Evolutionary conservation across 2,329 filamentous ascomycete genomes (phyloP), one percentile per base, ranked within the genome.

Genomic region (Diaporthe batatas): DNA sequence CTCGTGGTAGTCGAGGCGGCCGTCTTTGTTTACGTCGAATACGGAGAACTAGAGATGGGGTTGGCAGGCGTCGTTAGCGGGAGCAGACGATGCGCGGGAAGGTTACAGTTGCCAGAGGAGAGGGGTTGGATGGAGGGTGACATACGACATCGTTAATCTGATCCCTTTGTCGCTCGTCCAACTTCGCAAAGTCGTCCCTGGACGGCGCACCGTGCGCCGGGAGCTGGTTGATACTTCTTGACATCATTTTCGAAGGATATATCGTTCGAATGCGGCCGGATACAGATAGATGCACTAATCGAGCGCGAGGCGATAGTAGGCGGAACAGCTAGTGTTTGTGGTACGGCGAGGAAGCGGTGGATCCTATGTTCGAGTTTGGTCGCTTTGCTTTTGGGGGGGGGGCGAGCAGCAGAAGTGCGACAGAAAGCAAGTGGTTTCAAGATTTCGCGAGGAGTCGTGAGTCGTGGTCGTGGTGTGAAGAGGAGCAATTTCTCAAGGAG

Each of bases 21-120:
- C 90, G 85, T 98, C 95, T 82, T 97, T 96, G 87, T 98, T 96
- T 79, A 98, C 93, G 82, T 98, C 96, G 87, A 99, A 98, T 76
- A 98, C 91, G 75, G 92, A 92, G 83, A 98, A 98, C 93, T 97
- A 76, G 54, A 44, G 57, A 51, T 68, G 16, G 21, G 44, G 7
- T n/a, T 42, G 18, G 25, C 36, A 47, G 47, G 53, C 74, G 75
- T 75, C 75, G 71, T 44, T 68, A 59, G 32, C 67, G 8, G 55
- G 11, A 55, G 36, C 49, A 21, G 42, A 18, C 25, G 58, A 29
- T 29, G 18, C n/a, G 42, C 29, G 25, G 59, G 44, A 47, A 49
- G 55, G 10, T 53, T 0, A 47, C 62, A n/a, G 62, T 53, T 67
- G 29, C 44, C 29, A 29, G 29, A 29, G 29, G 29, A 29, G 51